A percentile compares a stretch with the other conserved stretches of the same genome.
phyloP scores from a whole-genome alignment of 108 stramenopile genomes.

The Parietichytrium sp. region DNA sequence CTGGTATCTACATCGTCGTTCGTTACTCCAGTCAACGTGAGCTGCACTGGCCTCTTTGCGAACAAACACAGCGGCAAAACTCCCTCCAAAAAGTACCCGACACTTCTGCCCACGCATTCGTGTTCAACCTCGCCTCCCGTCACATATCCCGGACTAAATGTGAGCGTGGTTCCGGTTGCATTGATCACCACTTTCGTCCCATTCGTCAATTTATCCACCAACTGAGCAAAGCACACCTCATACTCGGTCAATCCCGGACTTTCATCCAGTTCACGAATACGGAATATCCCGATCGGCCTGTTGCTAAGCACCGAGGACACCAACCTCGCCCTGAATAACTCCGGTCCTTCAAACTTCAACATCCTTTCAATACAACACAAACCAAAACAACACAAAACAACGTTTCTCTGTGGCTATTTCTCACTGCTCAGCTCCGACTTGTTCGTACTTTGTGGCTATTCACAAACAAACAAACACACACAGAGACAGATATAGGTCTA shows the following conservation, averaged over 20 bases:
- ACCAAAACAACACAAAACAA: too few species aligned
- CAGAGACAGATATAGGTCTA: too few species aligned
- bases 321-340: too few species aligned
- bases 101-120: slow-evolving; percentile 64
- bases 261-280: slow-evolving; percentile 17
- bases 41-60: slow-evolving; percentile 78
- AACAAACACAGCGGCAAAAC: slow-evolving; percentile 89
- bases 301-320: slow-evolving; percentile 27
- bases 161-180: slow-evolving; percentile 88
- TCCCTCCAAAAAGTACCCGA: slow-evolving; percentile 96
- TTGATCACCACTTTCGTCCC: slow-evolving; percentile 94
- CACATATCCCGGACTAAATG: slow-evolving; percentile 86
- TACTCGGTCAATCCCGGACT: slow-evolving; percentile 39
- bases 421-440: too few species aligned
- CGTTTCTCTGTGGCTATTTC: too few species aligned
- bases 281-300: not conserved
- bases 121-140: slow-evolving; percentile 82
- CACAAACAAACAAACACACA: too few species aligned
- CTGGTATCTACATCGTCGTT: slow-evolving; percentile 80
- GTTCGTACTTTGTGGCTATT: too few species aligned
- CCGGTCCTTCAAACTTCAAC: too few species aligned
- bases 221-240: slow-evolving; percentile 63
- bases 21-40: slow-evolving; percentile 71
- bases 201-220: slow-evolving; percentile 90
- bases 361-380: too few species aligned